phyloP scores from a whole-genome alignment of 2,329 filamentous ascomycete species.

The Colletotrichum agaves region DNA sequence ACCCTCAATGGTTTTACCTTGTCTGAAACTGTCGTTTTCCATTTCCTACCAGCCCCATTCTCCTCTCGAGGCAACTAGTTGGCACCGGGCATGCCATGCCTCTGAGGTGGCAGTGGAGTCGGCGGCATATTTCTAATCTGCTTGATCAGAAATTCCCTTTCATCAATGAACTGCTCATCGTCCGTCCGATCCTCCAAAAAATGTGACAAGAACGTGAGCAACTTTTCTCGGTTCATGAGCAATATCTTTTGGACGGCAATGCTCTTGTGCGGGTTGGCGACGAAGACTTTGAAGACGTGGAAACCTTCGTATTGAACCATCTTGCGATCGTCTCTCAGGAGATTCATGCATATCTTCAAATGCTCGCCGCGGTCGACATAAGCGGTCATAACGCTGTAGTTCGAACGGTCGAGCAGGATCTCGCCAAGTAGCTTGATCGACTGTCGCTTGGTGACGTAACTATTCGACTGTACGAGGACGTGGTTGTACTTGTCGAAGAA shows the following conservation, averaged over 20 bases:
- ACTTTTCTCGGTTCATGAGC: slow-evolving; percentile 93
- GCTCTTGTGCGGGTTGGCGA: slow-evolving; percentile 98
- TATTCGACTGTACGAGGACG: slow-evolving; percentile 88
- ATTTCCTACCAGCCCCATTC: neutral
- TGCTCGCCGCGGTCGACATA: slow-evolving; percentile 97
- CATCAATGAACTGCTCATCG: slow-evolving; percentile 98
- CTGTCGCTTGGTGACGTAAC: slow-evolving; percentile 97
- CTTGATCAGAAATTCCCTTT: slow-evolving; percentile 96
- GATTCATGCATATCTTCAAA: slow-evolving; percentile 97
- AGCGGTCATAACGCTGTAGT: slow-evolving; percentile 97
- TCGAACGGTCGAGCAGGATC: slow-evolving; percentile 91
- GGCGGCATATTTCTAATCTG: slow-evolving; percentile 81
- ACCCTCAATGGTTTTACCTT: neutral
- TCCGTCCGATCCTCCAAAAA: slow-evolving; percentile 96
- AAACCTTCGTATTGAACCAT: slow-evolving; percentile 99
- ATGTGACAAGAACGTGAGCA: slow-evolving; percentile 87
- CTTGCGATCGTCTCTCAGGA: slow-evolving; percentile 92
- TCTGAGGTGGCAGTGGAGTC: slow-evolving; percentile 64
- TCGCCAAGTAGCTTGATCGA: slow-evolving; percentile 98
- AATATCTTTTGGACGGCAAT: slow-evolving; percentile 93
- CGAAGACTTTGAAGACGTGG: slow-evolving; percentile 99
- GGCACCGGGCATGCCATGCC: slow-evolving; percentile 43
- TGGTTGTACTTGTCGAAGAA: slow-evolving; percentile 95
- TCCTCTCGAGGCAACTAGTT: slow-evolving; percentile 7
- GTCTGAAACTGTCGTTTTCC: neutral